Evolutionary conservation across 768 basidiomycete genomes (phyloP), one percentile per base, ranked within the genome.

Genomic region (Cystofilobasidium bisporidii): DNA sequence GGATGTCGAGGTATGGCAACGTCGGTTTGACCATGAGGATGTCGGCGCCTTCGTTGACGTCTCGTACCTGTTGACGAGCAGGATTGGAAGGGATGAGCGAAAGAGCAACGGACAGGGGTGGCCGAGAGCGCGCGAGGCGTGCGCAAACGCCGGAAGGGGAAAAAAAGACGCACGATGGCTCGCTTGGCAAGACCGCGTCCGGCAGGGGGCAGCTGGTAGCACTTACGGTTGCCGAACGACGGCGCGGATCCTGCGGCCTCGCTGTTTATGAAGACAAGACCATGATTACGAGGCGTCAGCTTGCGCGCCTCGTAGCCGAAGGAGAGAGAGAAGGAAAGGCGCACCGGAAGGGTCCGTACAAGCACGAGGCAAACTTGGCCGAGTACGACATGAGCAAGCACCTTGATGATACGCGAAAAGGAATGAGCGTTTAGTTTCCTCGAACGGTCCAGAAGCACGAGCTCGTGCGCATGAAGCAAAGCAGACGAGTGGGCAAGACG

Each of bases 21-120:
- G 91, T 83, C 24, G 96, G 96, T 76, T 99, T 99, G 75, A 99
- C 91, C 93, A 99, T 98, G 76, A 99, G 85, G 74, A 99, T 89
- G 75, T 99, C 96, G 22, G 96, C 96, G 24, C 96, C 96, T 80
- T 98, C 96, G 12, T 74, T 78, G 0, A 83, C 81, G 76, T 99
- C 96, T 43, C 96, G 88, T 81, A 85, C 81, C 93, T 97, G 73
- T 45, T 17, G 56, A 14, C 64, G 36, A 56, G 32, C 26, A 12
- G 36, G 36, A 36, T n/a, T n/a, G n/a, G n/a, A 43, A 58, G 12
- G 41, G 26, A 22, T n/a, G 38, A n/a, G n/a, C n/a, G n/a, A n/a
- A n/a, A n/a, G n/a, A n/a, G n/a, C n/a, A n/a, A n/a, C n/a, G n/a
- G n/a, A n/a, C n/a, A n/a, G n/a, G n/a, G n/a, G n/a, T n/a, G n/a